These are phyloP conservation scores for Scenedesmus sp. DNA, from an alignment of 163 green algal species.

Conservation along the genomic window DNA sequence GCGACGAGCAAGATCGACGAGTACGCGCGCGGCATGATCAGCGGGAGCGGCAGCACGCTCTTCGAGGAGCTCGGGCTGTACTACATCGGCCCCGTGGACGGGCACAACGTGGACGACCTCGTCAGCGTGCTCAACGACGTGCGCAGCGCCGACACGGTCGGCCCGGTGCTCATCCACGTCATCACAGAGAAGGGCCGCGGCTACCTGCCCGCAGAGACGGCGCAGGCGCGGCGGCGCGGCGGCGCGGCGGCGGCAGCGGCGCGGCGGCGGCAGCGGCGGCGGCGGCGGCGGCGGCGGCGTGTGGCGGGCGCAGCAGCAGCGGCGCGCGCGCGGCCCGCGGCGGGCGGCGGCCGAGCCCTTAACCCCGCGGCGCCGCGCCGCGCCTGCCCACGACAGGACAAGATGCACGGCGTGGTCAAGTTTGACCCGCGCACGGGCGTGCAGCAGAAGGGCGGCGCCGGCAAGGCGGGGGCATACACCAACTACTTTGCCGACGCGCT, in stretches of 20 bases:
- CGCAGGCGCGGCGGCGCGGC: constrained; percentile 58
- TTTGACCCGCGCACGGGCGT: constrained; percentile 95
- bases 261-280: too few relatives aligned
- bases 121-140: constrained; percentile 53
- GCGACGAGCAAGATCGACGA: constrained; percentile 99
- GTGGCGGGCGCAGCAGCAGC: too few relatives aligned
- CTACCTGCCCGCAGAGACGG: constrained; percentile 92
- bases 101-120: constrained; percentile 95
- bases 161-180: constrained; percentile 97
- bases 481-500: constrained; percentile 97
- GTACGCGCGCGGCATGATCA: constrained; percentile 99
- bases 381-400: constrained; percentile 70
- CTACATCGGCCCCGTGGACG: constrained; percentile 99
- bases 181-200: constrained; percentile 98
- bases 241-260: too few relatives aligned
- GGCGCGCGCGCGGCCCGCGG: too few relatives aligned
- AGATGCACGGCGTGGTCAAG: constrained; percentile 98
- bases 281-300: too few relatives aligned
- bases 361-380: too few relatives aligned
- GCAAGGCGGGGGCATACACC: constrained; percentile 85
- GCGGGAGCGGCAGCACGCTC: constrained; percentile 89
- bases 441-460: constrained; percentile 81
- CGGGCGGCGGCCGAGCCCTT: too few relatives aligned
- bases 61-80: constrained; percentile 99
- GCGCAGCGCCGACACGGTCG: constrained; percentile 82